phyloP scores from a whole-genome alignment of 1,139 yeast species.

The Pichia sp. region DNA sequence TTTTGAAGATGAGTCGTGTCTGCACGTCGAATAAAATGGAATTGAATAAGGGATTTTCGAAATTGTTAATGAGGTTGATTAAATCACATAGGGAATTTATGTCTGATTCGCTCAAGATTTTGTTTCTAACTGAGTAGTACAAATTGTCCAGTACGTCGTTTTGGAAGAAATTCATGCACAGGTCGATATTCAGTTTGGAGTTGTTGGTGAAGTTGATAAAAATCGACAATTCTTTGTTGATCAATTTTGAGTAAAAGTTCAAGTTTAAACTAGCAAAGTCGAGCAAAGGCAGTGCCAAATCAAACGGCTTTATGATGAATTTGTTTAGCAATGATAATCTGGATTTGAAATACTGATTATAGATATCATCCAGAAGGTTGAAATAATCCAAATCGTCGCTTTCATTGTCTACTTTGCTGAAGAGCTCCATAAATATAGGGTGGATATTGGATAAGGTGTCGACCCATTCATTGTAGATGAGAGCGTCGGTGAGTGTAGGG shows the following conservation, averaged over 20 bases:
- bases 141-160: constrained; percentile 52
- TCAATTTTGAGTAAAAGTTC: constrained; percentile 49
- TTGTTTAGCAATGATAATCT: constrained; percentile 44
- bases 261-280: constrained; percentile 55
- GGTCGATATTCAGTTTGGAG: background rate
- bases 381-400: constrained; percentile 32
- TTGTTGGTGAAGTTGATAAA: constrained; percentile 41
- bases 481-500: constrained; percentile 45
- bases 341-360: constrained; percentile 52
- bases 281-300: constrained; percentile 37
- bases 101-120: constrained; percentile 61
- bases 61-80: constrained; percentile 61
- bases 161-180: background rate
- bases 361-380: constrained; percentile 64
- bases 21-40: constrained; percentile 76
- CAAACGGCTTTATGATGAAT: constrained; percentile 36
- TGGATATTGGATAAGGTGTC: constrained; percentile 38
- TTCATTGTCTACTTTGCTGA: constrained; percentile 33
- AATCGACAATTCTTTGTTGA: constrained; percentile 54
- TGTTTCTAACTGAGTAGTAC: constrained; percentile 60
- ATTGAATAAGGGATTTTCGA: constrained; percentile 57
- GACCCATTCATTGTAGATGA: constrained; percentile 57
- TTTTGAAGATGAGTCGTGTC: constrained; percentile 69
- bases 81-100: constrained; percentile 68
- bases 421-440: constrained; percentile 44